Conservation (phyloP, 2,329 filamentous ascomycete species). For the Metarhizium humberi region DNA sequence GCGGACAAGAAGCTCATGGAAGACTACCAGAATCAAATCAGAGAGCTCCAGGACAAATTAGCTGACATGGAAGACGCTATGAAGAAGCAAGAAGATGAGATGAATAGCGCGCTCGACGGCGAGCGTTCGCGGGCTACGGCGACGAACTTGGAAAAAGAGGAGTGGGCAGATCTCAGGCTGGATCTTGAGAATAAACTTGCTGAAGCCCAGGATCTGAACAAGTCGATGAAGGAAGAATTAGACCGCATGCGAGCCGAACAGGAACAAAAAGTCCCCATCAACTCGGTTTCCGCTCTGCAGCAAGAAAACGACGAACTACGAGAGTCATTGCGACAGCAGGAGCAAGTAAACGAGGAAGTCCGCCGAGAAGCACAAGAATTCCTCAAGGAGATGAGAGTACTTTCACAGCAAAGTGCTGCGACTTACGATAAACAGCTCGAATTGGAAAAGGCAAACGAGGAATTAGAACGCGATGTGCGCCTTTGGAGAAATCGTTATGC, state of each 20-base stretch:
- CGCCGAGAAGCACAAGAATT: slow-evolving; percentile 75
- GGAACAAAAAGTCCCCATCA: slow-evolving; percentile 13
- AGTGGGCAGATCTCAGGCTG: slow-evolving; percentile 57
- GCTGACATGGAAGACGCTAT: slow-evolving; percentile 60
- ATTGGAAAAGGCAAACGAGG: slow-evolving; percentile 63
- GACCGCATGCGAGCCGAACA: slow-evolving; percentile 57
- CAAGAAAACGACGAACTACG: slow-evolving; percentile 63
- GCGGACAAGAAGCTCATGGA: slow-evolving; percentile 63
- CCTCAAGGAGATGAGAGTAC: slow-evolving; percentile 76
- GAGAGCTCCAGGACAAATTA: slow-evolving; percentile 65
- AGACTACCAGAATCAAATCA: slow-evolving; percentile 72
- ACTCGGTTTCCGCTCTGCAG: slow-evolving; percentile 45
- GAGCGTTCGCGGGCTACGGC: slow-evolving; percentile 45
- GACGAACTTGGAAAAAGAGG: slow-evolving; percentile 54
- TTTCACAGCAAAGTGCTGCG: slow-evolving; percentile 71
- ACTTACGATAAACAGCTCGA: slow-evolving; percentile 76
- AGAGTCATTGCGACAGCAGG: slow-evolving; percentile 59
- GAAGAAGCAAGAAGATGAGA: slow-evolving; percentile 62
- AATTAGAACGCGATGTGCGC: slow-evolving; percentile 72
- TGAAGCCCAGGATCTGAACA: slow-evolving; percentile 68
- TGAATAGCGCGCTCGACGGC: slow-evolving; percentile 48
- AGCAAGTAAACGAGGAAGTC: slow-evolving; percentile 78
- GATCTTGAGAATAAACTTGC: slow-evolving; percentile 65
- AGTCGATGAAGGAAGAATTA: slow-evolving; percentile 70
- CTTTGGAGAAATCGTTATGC: slow-evolving; percentile 90